These are phyloP conservation scores for Themeda triandra DNA, from an alignment of 176 grass and related monocot species.

Conservation along the genomic window DNA sequence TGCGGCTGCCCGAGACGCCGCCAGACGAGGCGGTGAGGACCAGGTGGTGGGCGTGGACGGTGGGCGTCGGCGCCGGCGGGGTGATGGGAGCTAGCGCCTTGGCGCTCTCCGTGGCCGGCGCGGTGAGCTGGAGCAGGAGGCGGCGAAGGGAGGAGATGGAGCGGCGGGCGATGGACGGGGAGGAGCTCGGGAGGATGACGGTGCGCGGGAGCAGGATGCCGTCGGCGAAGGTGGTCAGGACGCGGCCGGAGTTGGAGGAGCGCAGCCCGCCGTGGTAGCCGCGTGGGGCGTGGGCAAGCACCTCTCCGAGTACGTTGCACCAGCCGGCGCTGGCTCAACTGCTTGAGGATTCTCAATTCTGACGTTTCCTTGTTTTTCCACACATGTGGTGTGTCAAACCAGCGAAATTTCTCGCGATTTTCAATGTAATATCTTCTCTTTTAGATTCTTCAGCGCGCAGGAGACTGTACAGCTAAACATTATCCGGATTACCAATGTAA, in stretches of 20 bases:
- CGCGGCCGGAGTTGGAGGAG: constrained; percentile 31
- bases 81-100: background rate
- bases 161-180: background rate
- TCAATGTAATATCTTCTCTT: background rate
- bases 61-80: background rate
- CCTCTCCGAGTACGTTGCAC: background rate
- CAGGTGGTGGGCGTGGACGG: constrained; percentile 36
- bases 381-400: background rate
- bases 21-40: background rate
- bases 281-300: background rate
- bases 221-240: constrained; percentile 39
- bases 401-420: background rate
- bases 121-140: constrained; percentile 34
- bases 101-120: constrained; percentile 19
- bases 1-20: background rate
- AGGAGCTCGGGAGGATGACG: constrained; percentile 40
- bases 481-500: background rate
- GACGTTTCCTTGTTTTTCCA: background rate
- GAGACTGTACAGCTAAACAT: background rate
- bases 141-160: constrained; percentile 58
- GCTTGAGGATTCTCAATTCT: too few relatives aligned
- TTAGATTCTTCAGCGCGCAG: background rate
- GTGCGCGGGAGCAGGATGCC: constrained; percentile 51
- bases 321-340: background rate
- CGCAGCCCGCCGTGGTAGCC: constrained; percentile 21